Evolutionary conservation across 305 asterid genomes (phyloP).

Genomic region (Solanum hybrid): DNA sequence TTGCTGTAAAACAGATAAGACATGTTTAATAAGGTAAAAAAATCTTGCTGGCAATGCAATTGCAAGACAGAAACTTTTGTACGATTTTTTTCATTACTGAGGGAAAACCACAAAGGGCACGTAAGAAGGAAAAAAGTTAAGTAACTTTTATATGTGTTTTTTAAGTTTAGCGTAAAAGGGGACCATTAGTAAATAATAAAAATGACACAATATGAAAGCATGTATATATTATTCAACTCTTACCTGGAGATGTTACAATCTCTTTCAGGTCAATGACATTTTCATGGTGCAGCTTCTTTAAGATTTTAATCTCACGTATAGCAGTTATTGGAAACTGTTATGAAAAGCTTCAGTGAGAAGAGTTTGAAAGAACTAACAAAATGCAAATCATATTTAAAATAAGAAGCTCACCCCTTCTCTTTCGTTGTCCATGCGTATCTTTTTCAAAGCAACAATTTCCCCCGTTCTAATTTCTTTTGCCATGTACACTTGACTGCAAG

Average conservation of each 20-base stretch:
- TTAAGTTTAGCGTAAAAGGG: background rate
- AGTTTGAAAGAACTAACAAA: background rate
- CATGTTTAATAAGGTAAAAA: background rate
- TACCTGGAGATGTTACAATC: slow-evolving; percentile 91
- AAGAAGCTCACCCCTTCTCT: slow-evolving; percentile 70
- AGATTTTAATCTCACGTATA: slow-evolving; percentile 83
- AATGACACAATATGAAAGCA: background rate
- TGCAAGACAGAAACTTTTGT: background rate
- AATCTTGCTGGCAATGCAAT: background rate
- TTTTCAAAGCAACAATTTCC: slow-evolving; percentile 90
- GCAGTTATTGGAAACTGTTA: slow-evolving; percentile 90
- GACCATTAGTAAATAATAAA: background rate
- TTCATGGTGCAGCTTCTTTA: slow-evolving; percentile 94
- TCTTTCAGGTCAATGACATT: slow-evolving; percentile 85
- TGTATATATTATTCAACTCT: background rate
- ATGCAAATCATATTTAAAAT: background rate
- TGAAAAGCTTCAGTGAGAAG: background rate
- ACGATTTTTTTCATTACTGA: background rate
- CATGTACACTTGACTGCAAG: slow-evolving; percentile 77
- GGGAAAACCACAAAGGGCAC: background rate
- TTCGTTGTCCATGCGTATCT: slow-evolving; percentile 89
- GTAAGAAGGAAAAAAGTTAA: background rate
- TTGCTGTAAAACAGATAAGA: background rate
- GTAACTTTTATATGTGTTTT: background rate
- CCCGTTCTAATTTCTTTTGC: slow-evolving; percentile 77